phyloP scores from a whole-genome alignment of 768 basidiomycete species.

The Kwoniella mangroviensis region DNA sequence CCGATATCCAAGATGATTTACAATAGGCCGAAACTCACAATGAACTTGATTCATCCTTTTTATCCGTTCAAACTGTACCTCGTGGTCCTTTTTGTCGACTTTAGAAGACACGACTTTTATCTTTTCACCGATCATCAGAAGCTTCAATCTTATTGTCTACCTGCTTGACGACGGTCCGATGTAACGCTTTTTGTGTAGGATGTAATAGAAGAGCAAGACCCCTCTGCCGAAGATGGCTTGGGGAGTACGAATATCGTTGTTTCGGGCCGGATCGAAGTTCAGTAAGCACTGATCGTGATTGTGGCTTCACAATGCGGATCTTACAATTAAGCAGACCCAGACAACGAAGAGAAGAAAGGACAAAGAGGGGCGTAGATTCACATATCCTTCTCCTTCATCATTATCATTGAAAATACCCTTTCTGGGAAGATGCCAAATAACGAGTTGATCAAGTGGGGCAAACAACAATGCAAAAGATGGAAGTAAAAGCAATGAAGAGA shows the following conservation, averaged over 20 bases:
- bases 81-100: neutral
- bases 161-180: neutral
- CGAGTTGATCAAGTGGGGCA: neutral
- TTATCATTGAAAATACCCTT: neutral
- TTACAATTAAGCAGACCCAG: no score
- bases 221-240: neutral
- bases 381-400: neutral
- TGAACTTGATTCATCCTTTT: neutral
- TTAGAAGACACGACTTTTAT: neutral
- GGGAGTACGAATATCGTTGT: no score
- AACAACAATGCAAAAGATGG: neutral
- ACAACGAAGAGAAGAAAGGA: neutral
- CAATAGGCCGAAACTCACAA: neutral
- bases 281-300: no score
- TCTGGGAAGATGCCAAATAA: neutral
- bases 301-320: no score
- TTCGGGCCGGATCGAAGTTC: no score
- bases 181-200: neutral
- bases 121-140: neutral
- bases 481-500: neutral
- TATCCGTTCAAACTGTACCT: neutral
- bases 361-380: neutral
- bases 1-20: neutral
- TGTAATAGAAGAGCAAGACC: neutral
- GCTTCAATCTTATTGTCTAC: neutral